These are phyloP conservation scores for Phylloporus rhodoxanthus DNA, from an alignment of 768 basidiomycete genomes.

Conservation along the genomic window DNA sequence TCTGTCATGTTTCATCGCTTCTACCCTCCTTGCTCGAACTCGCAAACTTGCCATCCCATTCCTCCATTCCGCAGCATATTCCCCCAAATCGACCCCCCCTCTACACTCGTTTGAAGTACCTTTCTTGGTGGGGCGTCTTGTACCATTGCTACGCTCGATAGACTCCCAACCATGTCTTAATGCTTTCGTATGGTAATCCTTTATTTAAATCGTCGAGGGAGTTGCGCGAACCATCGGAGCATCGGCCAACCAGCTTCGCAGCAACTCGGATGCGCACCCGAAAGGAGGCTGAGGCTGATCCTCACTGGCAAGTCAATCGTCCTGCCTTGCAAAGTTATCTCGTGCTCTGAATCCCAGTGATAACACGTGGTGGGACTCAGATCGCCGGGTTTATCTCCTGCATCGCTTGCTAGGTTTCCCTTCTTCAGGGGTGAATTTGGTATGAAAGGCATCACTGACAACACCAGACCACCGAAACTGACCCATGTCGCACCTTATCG, in stretches of 20 bases:
- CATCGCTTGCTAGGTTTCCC: conserved; percentile 4
- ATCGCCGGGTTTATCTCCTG: conserved; percentile 8
- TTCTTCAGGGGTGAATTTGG: conserved; percentile 6
- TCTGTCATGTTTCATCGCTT: conserved; percentile 21
- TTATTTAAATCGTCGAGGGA: conserved; percentile 22
- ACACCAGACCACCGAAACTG: conserved; percentile 7
- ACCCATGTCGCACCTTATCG: conserved; percentile 13
- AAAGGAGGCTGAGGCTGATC: neutral
- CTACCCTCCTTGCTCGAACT: conserved; percentile 19
- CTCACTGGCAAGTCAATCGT: conserved; percentile 11
- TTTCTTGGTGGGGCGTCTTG: conserved; percentile 27
- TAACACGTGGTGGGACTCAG: conserved; percentile 1
- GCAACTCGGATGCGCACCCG: conserved; percentile 3
- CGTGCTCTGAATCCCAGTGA: conserved; percentile 4
- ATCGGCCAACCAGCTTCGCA: conserved; percentile 7
- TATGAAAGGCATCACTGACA: neutral
- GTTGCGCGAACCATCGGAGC: conserved; percentile 6
- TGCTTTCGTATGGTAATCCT: conserved; percentile 33
- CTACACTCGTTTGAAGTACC: conserved; percentile 26
- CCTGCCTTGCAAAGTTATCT: neutral
- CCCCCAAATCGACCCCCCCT: conserved; percentile 23
- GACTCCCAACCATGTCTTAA: conserved; percentile 32
- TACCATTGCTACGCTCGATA: conserved; percentile 33
- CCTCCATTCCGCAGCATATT: conserved; percentile 18
- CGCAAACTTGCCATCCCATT: conserved; percentile 12